phyloP scores from a whole-genome alignment of 331 rosid species.

The Pyracantha coccinea region DNA sequence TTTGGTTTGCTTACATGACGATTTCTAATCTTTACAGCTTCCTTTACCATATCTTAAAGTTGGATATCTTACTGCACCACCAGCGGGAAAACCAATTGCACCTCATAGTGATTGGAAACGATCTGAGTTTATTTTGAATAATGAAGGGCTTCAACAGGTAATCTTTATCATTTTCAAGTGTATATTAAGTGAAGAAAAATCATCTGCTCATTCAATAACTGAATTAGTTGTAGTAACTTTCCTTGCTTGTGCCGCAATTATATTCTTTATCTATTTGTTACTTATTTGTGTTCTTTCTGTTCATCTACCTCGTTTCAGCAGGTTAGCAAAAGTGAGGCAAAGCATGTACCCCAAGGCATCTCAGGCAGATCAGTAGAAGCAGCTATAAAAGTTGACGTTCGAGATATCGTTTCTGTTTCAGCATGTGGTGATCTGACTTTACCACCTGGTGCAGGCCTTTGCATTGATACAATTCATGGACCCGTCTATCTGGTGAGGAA shows the following conservation, averaged over 20 bases:
- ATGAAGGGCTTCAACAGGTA: slow-evolving; percentile 91
- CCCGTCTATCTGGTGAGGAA: slow-evolving; percentile 73
- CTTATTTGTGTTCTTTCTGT: background rate
- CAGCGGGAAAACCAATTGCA: slow-evolving; percentile 63
- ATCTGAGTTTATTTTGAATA: slow-evolving; percentile 72
- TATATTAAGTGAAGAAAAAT: background rate
- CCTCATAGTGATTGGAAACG: slow-evolving; percentile 96
- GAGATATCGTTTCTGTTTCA: slow-evolving; percentile 85
- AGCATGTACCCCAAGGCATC: slow-evolving; percentile 33
- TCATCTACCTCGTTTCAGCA: slow-evolving; percentile 10
- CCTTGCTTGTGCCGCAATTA: background rate
- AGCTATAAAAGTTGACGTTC: slow-evolving; percentile 66
- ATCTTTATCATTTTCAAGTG: background rate
- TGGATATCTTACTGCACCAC: slow-evolving; percentile 92
- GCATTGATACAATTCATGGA: slow-evolving; percentile 76
- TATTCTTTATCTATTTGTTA: background rate
- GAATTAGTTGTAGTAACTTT: background rate
- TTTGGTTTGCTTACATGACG: background rate
- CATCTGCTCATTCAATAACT: background rate
- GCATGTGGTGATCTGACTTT: slow-evolving; percentile 94
- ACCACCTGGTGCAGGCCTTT: slow-evolving; percentile 98
- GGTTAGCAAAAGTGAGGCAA: slow-evolving; percentile 59
- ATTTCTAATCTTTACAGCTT: slow-evolving; percentile 52
- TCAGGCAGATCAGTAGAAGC: slow-evolving; percentile 54
- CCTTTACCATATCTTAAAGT: slow-evolving; percentile 88